Conservation (phyloP, 208 protist genomes). For the Vickermania spadyakhi region DNA sequence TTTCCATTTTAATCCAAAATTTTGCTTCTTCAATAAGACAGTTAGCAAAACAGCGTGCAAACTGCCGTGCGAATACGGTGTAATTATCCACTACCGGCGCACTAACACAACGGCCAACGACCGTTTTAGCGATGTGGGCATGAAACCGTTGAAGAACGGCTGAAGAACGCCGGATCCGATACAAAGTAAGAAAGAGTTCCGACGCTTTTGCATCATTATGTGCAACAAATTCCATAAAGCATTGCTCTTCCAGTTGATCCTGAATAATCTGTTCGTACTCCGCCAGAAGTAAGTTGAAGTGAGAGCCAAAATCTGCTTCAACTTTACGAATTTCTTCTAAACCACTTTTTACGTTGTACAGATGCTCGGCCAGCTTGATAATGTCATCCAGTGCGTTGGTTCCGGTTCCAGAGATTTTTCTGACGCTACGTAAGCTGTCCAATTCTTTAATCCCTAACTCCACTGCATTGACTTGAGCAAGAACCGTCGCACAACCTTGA, state of each 20-base stretch:
- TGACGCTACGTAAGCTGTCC: constrained; percentile 27
- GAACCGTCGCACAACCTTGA: constrained; percentile 26
- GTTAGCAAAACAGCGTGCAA: neutral
- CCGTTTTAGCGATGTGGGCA: constrained; percentile 15
- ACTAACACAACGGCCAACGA: constrained; percentile 5
- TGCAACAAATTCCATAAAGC: constrained; percentile 23
- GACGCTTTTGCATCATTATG: constrained; percentile 33
- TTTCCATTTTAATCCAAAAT: neutral
- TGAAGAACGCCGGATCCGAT: constrained; percentile 49
- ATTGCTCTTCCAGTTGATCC: constrained; percentile 48
- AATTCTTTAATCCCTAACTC: constrained; percentile 34
- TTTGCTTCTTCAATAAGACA: neutral
- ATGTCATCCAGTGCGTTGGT: neutral
- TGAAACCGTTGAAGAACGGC: constrained; percentile 47
- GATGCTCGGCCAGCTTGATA: constrained; percentile 11
- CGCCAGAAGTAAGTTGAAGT: constrained; percentile 34
- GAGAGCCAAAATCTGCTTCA: constrained; percentile 48
- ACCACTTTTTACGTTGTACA: constrained; percentile 22
- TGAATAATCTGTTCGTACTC: constrained; percentile 51
- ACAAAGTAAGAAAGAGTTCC: constrained; percentile 39
- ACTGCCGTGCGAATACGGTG: neutral
- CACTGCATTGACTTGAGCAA: constrained; percentile 35
- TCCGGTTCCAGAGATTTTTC: neutral
- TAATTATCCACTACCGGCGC: neutral
- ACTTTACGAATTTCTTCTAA: constrained; percentile 36